Base-by-base conservation (phyloP, 2,329 filamentous ascomycete species). In the Hypoxylon sp. region DNA sequence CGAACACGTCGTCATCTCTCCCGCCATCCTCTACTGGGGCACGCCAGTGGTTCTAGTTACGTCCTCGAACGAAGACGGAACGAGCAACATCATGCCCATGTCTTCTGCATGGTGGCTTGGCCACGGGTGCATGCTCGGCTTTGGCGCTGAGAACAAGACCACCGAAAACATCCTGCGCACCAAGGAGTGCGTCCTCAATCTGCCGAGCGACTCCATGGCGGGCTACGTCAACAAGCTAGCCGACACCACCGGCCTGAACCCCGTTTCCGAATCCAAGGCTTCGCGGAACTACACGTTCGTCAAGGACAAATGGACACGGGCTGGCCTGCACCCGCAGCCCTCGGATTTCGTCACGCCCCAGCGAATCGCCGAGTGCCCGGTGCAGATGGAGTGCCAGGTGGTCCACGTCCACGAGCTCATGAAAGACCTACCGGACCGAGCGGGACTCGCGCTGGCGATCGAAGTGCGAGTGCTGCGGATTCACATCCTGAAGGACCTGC, bases 21-120 rank as follows among this genome's bases (percentile, higher is more conserved):
- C 81, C 1, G 79, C 80, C 14, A 82, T 82, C 46, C 71, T 82
- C 33, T 82, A 82, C 74, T 82, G 79, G 79, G 80, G 81, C 48
- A 82, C 79, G 1, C 80, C 81, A 0, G 80, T 82, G 27, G 78
- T 81, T 13, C 72, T 84, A 11, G 76, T 84, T 55, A 76, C 80
- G 3, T 79, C 79, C 10, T 74, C 77, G 49, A 84, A 84, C 66
- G 76, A 79, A 69, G 82, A 84, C 64, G 78, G 77, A 5, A 80
- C 78, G 3, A 70, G 71, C 69, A 84, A 85, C 68, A 79, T 85
- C 51, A 76, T 74, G 6, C 79, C 82, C 7, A 83, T 83, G 64
- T 84, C 82, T 14, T 83, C 82, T 5, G 81, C 79, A 20, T 84
- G 77, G 74, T 85, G 82, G 82, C 78, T 85, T 10, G 79, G 79